Base-by-base conservation (phyloP, 2,329 filamentous ascomycete species). In the Aspergillus terreus region DNA sequence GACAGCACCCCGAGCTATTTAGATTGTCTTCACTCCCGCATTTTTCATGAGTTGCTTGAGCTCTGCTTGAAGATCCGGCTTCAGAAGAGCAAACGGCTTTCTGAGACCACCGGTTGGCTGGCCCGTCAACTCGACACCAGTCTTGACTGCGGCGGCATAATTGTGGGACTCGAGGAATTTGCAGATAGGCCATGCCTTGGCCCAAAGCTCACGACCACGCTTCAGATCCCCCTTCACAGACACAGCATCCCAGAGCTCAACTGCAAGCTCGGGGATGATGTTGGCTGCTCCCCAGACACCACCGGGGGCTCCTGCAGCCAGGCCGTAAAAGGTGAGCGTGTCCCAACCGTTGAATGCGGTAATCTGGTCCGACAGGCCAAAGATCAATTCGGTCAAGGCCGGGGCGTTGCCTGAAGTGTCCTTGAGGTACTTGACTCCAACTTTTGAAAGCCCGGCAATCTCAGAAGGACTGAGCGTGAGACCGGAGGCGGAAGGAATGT, bases 301-400 rank as follows among this genome's bases (percentile, higher is more conserved):
- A 3, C 78, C 78, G 43, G 75, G 75, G 7, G 76, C 75, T 0
- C 78, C 78, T 1, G 77, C 76, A 0, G 73, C 75, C 9, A 80
- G 63, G 9, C 78, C 77, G 54, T 80, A 80, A 58, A 80, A 80
- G 0, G 78, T 80, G 14, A 80, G 63, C 0, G 77, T 80, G 52
- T 80, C 78, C 78, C 77, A 80, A 1, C 78, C 78, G 50, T 80
- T 80, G 60, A 80, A 78, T 0, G 74, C 68, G 1, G 75, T 79
- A 53, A 79, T 74, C 23, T 68, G 58, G 48, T 72, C 65, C 2
- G 63, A 61, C 17, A 70, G 59, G 4, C 67, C 68, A 55, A 80
- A 79, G 4, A 80, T 64, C 12, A 80, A 58, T 51, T 80, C 76
- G 2, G 76, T 80, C 4, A 79, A 63, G 0, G 73, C 76, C 0